Conservation (phyloP, 2,329 filamentous ascomycete genomes). For the Diaporthe destruens region DNA sequence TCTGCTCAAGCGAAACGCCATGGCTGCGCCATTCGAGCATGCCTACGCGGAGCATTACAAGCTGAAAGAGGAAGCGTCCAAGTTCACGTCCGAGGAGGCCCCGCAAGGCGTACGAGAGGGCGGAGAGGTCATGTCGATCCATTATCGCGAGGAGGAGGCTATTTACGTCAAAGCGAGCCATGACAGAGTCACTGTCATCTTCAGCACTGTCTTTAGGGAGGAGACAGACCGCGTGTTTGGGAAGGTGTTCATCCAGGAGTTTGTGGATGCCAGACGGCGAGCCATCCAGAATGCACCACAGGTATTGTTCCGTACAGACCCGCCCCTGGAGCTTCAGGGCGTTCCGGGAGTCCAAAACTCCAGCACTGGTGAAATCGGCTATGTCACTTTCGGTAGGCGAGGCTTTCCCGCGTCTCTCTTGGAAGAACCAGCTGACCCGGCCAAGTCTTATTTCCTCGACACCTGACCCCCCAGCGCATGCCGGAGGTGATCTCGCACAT, state of each 20-base stretch:
- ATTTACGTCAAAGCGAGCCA: slow-evolving; percentile 99
- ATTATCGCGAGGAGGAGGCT: slow-evolving; percentile 98
- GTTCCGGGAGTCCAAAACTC: slow-evolving; percentile 84
- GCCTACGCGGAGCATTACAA: slow-evolving; percentile 94
- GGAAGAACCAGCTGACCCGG: slow-evolving; percentile 40
- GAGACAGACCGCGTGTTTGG: slow-evolving; percentile 98
- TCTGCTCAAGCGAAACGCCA: slow-evolving; percentile 95
- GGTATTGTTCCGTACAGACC: slow-evolving; percentile 94
- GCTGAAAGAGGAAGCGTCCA: slow-evolving; percentile 87
- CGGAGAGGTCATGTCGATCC: slow-evolving; percentile 93
- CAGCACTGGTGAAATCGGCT: slow-evolving; percentile 89
- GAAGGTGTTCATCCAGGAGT: slow-evolving; percentile 98
- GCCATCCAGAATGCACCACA: slow-evolving; percentile 99
- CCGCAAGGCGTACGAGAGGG: slow-evolving; percentile 92
- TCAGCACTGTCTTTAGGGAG: slow-evolving; percentile 97
- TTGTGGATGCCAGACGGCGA: slow-evolving; percentile 93
- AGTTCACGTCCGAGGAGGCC: slow-evolving; percentile 93
- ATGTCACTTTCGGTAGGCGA: slow-evolving; percentile 92
- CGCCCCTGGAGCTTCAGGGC: slow-evolving; percentile 89
- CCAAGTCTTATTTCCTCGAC: slow-evolving; percentile 92
- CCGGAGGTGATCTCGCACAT: slow-evolving; percentile 98
- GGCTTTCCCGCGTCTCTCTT: neutral
- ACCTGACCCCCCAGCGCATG: slow-evolving; percentile 90
- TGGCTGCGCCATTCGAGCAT: slow-evolving; percentile 98
- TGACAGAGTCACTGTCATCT: slow-evolving; percentile 98